These are phyloP conservation scores for Pelargonium exstipulatum DNA, from an alignment of 441 rosid genomes.

Conservation along the genomic window DNA sequence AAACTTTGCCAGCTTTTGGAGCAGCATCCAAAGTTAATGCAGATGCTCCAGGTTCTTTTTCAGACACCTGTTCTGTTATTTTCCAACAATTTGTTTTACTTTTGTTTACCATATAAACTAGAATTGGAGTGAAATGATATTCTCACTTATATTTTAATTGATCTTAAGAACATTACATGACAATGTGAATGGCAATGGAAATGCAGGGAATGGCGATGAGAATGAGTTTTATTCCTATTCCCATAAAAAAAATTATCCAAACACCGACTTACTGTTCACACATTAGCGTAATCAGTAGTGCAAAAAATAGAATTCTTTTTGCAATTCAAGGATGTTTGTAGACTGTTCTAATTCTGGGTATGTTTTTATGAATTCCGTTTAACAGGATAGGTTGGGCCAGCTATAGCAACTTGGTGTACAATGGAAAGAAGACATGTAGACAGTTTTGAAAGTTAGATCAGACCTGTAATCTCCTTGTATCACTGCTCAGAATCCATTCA, in stretches of 20 bases:
- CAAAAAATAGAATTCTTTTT: neutral
- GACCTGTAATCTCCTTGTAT: too few species aligned
- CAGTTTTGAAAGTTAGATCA: neutral
- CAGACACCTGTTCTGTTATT: neutral
- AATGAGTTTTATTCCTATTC: too few species aligned
- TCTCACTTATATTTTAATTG: too few species aligned
- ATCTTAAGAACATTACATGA: too few species aligned
- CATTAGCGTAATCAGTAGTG: neutral
- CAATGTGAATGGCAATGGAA: too few species aligned
- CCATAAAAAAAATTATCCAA: too few species aligned
- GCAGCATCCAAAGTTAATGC: constrained; percentile 91
- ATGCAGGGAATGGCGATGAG: too few species aligned
- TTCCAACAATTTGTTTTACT: too few species aligned
- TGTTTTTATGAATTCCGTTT: constrained; percentile 16
- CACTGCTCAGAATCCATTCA: too few species aligned
- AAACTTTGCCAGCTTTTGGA: constrained; percentile 94
- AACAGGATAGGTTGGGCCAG: constrained; percentile 80
- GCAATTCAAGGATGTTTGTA: neutral
- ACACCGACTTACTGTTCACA: neutral
- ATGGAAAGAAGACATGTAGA: neutral
- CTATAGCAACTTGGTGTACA: constrained; percentile 31
- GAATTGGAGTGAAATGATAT: too few species aligned
- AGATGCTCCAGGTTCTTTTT: constrained; percentile 86
- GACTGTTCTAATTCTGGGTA: constrained; percentile 12
- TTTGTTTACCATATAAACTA: too few species aligned